Percentiles rank a stretch among this genome's conserved stretches.
phyloP scores from a whole-genome alignment of 176 grass and related monocot genomes.

The Poa annua region DNA sequence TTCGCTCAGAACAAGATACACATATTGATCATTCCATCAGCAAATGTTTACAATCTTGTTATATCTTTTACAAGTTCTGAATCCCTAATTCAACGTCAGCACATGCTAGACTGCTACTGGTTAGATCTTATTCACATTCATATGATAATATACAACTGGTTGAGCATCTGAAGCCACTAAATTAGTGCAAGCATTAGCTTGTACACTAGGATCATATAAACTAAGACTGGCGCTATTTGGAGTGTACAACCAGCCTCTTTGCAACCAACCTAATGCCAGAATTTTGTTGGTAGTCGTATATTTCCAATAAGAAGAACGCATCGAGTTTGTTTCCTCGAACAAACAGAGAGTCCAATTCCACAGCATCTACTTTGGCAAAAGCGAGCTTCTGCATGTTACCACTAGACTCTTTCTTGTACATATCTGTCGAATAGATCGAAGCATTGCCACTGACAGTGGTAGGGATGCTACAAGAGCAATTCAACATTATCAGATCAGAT shows the following conservation, averaged over 20 bases:
- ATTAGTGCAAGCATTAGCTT: conserved; percentile 37
- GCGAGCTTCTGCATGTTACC: conserved; percentile 75
- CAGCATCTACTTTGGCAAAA: conserved; percentile 61
- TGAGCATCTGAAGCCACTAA: not conserved
- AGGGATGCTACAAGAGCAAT: conserved; percentile 70
- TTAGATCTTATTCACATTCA: conserved; percentile 44
- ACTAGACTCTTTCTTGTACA: conserved; percentile 65
- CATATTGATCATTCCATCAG: conserved; percentile 1
- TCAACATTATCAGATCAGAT: conserved; percentile 20
- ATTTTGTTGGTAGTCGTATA: conserved; percentile 79
- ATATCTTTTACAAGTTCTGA: conserved; percentile 8
- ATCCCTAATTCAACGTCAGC: conserved; percentile 36
- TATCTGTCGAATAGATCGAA: conserved; percentile 65
- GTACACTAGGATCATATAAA: conserved; percentile 41
- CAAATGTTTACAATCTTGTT: conserved; percentile 14
- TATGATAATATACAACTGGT: conserved; percentile 24
- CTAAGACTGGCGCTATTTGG: conserved; percentile 37
- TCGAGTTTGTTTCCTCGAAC: conserved; percentile 61
- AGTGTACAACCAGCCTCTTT: conserved; percentile 69
- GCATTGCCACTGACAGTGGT: conserved; percentile 41
- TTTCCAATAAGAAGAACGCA: conserved; percentile 65
- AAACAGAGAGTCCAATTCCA: conserved; percentile 61
- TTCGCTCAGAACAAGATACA: not conserved
- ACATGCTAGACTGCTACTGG: conserved; percentile 5
- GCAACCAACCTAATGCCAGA: conserved; percentile 74